Evolutionary conservation across 2,329 filamentous ascomycete species (phyloP), one percentile per base, ranked within the genome.

Genomic region (Pestalotiopsis sp.): DNA sequence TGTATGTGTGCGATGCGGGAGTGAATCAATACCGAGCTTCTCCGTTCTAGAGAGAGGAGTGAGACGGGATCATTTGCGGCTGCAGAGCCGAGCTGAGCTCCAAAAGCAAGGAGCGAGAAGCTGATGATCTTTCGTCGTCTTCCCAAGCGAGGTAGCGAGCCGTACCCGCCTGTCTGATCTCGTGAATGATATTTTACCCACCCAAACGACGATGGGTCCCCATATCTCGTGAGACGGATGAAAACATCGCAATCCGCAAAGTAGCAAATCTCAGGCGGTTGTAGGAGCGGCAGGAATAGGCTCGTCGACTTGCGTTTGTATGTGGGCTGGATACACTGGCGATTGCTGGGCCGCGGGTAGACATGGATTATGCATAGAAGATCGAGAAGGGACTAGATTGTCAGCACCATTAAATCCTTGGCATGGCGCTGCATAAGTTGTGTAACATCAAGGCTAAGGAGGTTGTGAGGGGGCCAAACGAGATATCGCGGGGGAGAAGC

Each of bases 291-390:
- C 45, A 23, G 17, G 45, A n/a, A 52, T 52, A n/a, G 45, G 45
- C 45, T 52, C n/a, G 45, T 52, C 20, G 17, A 52, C 45, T n/a
- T n/a, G 20, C 45, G 17, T 52, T n/a, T n/a, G 17, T 52, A n/a
- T 7, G 17, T 20, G n/a, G 45, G 45, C 45, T 52, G 20, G 45
- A 17, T 52, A 52, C 45, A 49, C 20, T 52, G 45, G 17, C 45
- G n/a, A 52, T 52, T 20, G 14, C 17, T 39, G 59, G 59, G 59
- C 59, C 36, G 14, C n/a, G 59, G 27, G 38, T 45, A 64, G 38
- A 64, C 62, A 65, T 36, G 31, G 41, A 52, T 57, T 58, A 65
- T 65, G 64, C 64, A 65, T 58, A 38, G 20, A 39, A 58, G 41
- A 31, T 65, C 64, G 36, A 49, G 52, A 57, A 36, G 45, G 64